Base-by-base conservation (phyloP, 169 alveolate species). In the Plasmodium gallinaceum region DNA sequence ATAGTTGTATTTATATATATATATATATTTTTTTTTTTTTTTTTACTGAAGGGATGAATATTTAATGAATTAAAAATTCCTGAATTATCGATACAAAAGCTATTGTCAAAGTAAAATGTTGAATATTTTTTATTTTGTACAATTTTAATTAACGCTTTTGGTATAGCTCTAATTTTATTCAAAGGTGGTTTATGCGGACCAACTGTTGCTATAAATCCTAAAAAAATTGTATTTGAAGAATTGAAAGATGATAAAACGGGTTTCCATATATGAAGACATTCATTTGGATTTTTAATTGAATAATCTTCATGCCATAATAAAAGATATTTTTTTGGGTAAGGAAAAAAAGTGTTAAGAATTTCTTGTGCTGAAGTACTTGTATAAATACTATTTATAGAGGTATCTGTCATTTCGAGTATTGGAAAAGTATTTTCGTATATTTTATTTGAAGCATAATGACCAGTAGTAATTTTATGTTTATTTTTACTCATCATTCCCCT, bases 401-500 rank as follows among this genome's bases (percentile, higher is more conserved):
- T 71, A 52, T 86, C 92, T 46, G 92, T 86, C 75, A 86, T 72
- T 61, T 86, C 92, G 7, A 86, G 20, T 43, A 86, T 61, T 22
- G 72, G 76, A 52, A 86, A 86, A 7, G 24, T 46, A 61, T 70
- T 86, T 70, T 86, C 92, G 10, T 5, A 43, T 14, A 66, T 48
- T 22, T 86, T 86, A 64, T 46, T 71, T 39, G 92, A 86, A 22
- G 80, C 92, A 62, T 86, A 86, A 71, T 86, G 80, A 62, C 92
- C 92, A 20, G 62, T 43, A 12, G 52, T 43, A 18, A 86, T 86
- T 86, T 86, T 86, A 43, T 86, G 92, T 42, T 86, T 86, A 72
- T 86, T 86, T 70, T 86, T 86, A 72, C 92, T 86, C 92, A 86
- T 86, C 74, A 86, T 86, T 86, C 92, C 92, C 58, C 92, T 69